Evolutionary conservation across 495 filamentous ascomycete species (phyloP), one percentile per base, ranked within the genome.

Genomic region (Mycothermus thermophilus): DNA sequence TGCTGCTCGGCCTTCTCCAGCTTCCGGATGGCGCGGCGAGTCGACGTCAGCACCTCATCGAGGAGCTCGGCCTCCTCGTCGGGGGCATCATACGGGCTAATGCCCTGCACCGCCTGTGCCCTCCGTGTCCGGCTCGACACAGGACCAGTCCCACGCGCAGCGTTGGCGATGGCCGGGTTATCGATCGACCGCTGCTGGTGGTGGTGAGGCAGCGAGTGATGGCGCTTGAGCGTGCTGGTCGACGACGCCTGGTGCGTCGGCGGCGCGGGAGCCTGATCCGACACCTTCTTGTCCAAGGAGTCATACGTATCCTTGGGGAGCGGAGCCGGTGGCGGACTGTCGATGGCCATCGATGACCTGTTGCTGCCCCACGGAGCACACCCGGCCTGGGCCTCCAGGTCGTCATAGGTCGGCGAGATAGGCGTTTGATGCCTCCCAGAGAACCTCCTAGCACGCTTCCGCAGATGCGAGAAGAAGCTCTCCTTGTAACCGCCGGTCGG

Each of bases 21-120:
- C 30, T 55, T 56, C 38, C 66, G 68, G 57, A 68, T 66, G 1
- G 59, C 70, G 11, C 53, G 46, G 13, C 62, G 62, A 4, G 67
- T 66, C 23, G 62, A 62, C 47, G 63, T 45, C 46, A 72, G 40
- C 36, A 63, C 88, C 57, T 96, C 90, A 47, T 93, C 85, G 8
- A 94, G 64, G 9, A 97, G 71, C 56, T 99, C 90, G 42, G 96
- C 90, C 48, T 96, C 85, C 56, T 99, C 90, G 50, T 94, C 85
- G 1, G 92, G 83, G 3, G 85, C 92, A 57, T 96, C 92, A 50
- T 95, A 93, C 47, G 88, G 80, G 10, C 75, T 77, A 40, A 84
- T 74, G 16, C 75, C 75, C 20, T 83, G 77, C 39, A 75, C 67
- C 40, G 85, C 80, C 47, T 88, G 64, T 16, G 83, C 79, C 42